phyloP scores from a whole-genome alignment of 1,139 yeast genomes.

The Candida sp. region DNA sequence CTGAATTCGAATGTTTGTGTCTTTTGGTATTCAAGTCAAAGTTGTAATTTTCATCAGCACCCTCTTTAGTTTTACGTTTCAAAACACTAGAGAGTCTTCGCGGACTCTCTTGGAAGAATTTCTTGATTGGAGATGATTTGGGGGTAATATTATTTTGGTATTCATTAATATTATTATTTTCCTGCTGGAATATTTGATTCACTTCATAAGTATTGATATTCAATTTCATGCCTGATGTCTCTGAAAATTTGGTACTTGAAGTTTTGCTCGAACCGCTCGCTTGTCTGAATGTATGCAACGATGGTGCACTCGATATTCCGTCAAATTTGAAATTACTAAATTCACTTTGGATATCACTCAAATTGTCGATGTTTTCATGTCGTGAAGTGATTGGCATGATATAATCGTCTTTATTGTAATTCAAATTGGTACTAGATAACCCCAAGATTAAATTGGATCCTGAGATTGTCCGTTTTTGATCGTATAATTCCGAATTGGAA shows the following conservation, averaged over 20 bases:
- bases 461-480: constrained; percentile 19
- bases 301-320: constrained; percentile 33
- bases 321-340: neutral
- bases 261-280: constrained; percentile 7
- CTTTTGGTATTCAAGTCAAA: constrained; percentile 1
- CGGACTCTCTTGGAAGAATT: constrained; percentile 33
- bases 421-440: constrained; percentile 8
- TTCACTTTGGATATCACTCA: constrained; percentile 19
- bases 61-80: constrained; percentile 15
- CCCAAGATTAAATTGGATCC: constrained; percentile 16
- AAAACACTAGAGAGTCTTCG: constrained; percentile 24
- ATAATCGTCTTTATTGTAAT: constrained; percentile 5
- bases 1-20: constrained; percentile 27
- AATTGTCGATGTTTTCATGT: constrained; percentile 23
- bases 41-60: constrained; percentile 13
- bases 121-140: constrained; percentile 29
- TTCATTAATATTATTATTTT: neutral
- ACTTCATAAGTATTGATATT: neutral
- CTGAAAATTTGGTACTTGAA: neutral
- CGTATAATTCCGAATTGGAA: constrained; percentile 19
- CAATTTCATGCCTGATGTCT: neutral
- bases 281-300: constrained; percentile 34
- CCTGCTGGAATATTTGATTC: neutral
- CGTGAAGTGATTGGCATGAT: constrained; percentile 14
- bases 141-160: constrained; percentile 4